Evolutionary conservation across 2,329 filamentous ascomycete genomes (phyloP).

Genomic region (Stemphylium vesicarium): DNA sequence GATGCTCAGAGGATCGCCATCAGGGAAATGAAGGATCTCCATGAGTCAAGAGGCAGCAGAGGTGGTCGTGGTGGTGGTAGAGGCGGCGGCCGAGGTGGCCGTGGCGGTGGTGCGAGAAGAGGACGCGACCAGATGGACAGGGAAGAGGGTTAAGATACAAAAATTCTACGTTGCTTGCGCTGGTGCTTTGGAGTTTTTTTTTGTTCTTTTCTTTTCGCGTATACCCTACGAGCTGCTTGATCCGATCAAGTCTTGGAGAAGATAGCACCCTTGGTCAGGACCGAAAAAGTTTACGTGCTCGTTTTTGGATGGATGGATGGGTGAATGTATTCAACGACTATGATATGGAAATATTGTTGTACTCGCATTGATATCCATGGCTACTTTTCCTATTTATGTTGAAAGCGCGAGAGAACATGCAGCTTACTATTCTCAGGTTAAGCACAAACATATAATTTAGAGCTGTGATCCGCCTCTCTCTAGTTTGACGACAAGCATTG

Average conservation of each 20-base stretch:
- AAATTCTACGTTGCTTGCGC: not conserved
- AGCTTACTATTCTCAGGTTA: no score
- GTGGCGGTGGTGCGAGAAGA: slow-evolving; percentile 50
- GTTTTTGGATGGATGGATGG: not conserved
- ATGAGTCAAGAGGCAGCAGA: slow-evolving; percentile 69
- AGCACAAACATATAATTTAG: no score
- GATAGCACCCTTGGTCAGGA: slow-evolving; percentile 5
- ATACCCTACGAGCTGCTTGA: slow-evolving; percentile 15
- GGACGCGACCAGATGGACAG: slow-evolving; percentile 73
- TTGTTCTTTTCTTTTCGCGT: slow-evolving; percentile 1
- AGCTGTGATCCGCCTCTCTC: no score
- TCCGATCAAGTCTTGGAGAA: slow-evolving; percentile 7
- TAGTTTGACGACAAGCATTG: no score
- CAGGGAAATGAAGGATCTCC: slow-evolving; percentile 79
- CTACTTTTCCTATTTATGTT: no score
- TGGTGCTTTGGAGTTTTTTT: not conserved
- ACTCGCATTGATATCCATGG: no score
- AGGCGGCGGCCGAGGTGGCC: slow-evolving; percentile 28
- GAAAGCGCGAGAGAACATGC: no score
- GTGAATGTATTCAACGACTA: not conserved
- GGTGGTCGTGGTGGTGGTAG: slow-evolving; percentile 53
- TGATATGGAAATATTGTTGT: no score
- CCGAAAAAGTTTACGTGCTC: slow-evolving; percentile 1
- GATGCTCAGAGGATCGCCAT: slow-evolving; percentile 83
- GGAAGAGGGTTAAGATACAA: slow-evolving; percentile 66